Evolutionary conservation across 1,139 yeast genomes (phyloP), one percentile per base, ranked within the genome.

Genomic region (Arxiozyma heterogenica): DNA sequence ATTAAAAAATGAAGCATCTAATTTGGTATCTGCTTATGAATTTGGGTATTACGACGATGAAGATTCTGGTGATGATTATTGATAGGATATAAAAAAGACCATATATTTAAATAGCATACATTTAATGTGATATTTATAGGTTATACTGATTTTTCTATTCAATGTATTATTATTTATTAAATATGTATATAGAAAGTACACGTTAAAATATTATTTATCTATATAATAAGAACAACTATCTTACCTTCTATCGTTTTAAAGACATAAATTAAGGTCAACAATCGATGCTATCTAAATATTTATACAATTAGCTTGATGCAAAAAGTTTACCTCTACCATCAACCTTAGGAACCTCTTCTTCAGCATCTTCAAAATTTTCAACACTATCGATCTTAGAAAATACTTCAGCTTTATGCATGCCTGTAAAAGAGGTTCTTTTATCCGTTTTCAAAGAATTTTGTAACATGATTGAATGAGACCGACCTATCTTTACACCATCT

Each of bases 11-110:
- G 77, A 77, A 42, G 65, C 86, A 20, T 78, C 76, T 23, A 66
- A 68, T 4, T 55, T 82, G 47, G 75, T 81, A 0, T 75, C 75
- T 38, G 78, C 77, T 53, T 86, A 85, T 61, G 80, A 80, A 27
- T 69, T 72, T 59, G 90, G 89, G 0, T 82, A 78, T 73, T 74
- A 73, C 48, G 80, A 76, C 44, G 83, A 78, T 52, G 67, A 63
- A 17, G 68, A 63, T 50, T 66, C 71, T 34, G 73, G 69, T 12
- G 72, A 70, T 51, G 71, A 48, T 55, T 53, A 47, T 44, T n/a
- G 20, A 30, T 51, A 34, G 39, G n/a, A 15, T 15, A 12, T 12
- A 15, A 15, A 12, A 34, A 34, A 34, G 15, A 6, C 39, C 6
- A 34, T 34, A 34, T 3, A 34, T 15, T 12, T 34, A 12, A 1